These are phyloP conservation scores for Fusarium fujikuroi DNA, from an alignment of 2,329 filamentous ascomycete species.

Conservation along the genomic window DNA sequence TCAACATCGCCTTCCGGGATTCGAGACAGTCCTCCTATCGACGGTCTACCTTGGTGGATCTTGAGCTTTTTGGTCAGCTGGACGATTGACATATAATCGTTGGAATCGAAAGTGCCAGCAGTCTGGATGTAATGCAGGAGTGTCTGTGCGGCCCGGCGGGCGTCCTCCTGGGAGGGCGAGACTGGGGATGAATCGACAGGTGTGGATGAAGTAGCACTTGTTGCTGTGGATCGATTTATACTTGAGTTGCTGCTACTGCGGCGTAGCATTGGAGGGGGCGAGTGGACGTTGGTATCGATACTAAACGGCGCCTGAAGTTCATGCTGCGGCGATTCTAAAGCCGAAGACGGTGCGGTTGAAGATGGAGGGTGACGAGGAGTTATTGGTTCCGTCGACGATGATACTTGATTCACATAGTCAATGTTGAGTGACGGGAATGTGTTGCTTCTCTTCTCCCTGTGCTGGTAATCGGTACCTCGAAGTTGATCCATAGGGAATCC, in stretches of 20 bases:
- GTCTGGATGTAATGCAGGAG: slow-evolving; percentile 84
- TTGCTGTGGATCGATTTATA: slow-evolving; percentile 44
- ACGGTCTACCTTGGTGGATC: slow-evolving; percentile 60
- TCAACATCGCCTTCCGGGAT: slow-evolving; percentile 69
- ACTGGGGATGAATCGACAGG: slow-evolving; percentile 66
- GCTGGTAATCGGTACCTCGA: slow-evolving; percentile 66
- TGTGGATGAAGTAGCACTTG: slow-evolving; percentile 37
- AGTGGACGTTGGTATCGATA: slow-evolving; percentile 57
- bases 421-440: slow-evolving; percentile 82
- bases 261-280: slow-evolving; percentile 48
- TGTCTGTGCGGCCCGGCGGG: slow-evolving; percentile 81
- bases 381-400: slow-evolving; percentile 54
- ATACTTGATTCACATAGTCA: slow-evolving; percentile 62
- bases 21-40: slow-evolving; percentile 62
- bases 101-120: slow-evolving; percentile 77
- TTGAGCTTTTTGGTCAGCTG: slow-evolving; percentile 89
- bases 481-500: slow-evolving; percentile 65
- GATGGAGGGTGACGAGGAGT: slow-evolving; percentile 62
- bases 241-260: slow-evolving; percentile 51
- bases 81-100: slow-evolving; percentile 80
- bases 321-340: slow-evolving; percentile 62
- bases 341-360: slow-evolving; percentile 61
- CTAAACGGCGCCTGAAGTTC: slow-evolving; percentile 58
- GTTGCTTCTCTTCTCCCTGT: slow-evolving; percentile 78
- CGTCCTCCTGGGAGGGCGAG: slow-evolving; percentile 86